phyloP scores from a whole-genome alignment of 257 asterid species.

The Pogostemon cablin region DNA sequence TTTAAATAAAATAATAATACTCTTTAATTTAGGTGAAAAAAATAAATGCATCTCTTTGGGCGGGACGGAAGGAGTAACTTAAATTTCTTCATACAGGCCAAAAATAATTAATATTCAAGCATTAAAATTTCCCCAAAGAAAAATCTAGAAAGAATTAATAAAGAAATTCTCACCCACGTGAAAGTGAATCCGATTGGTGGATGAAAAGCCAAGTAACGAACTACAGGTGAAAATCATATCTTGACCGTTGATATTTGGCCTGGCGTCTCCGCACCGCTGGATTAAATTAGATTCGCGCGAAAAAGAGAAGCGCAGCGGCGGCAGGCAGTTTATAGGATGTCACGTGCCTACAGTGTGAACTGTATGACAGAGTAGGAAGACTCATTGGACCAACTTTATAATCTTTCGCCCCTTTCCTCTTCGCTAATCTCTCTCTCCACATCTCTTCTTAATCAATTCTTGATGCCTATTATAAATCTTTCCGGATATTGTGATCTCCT shows the following conservation, averaged over 20 bases:
- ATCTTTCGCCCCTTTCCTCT: slow-evolving; percentile 19
- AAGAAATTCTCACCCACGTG: slow-evolving; percentile 20
- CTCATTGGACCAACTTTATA: slow-evolving; percentile 28
- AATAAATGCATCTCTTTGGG: too few species aligned
- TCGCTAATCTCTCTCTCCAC: slow-evolving; percentile 30
- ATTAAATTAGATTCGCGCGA: slow-evolving; percentile 46
- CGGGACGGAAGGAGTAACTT: background rate
- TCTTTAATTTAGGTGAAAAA: too few species aligned
- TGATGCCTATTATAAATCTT: slow-evolving; percentile 19
- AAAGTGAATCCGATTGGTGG: slow-evolving; percentile 30
- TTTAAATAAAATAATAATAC: too few species aligned
- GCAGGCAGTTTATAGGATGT: slow-evolving; percentile 31
- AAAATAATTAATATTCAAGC: background rate
- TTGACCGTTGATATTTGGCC: slow-evolving; percentile 34
- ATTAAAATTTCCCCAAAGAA: background rate
- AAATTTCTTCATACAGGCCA: background rate
- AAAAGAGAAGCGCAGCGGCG: slow-evolving; percentile 27
- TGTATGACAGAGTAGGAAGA: slow-evolving; percentile 36
- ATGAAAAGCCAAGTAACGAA: slow-evolving; percentile 28
- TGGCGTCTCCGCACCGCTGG: slow-evolving; percentile 37
- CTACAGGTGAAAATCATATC: slow-evolving; percentile 27
- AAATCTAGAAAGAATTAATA: slow-evolving; percentile 2
- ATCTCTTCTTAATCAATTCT: slow-evolving; percentile 34
- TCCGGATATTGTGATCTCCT: slow-evolving; percentile 8
- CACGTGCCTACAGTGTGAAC: slow-evolving; percentile 40